Conservation (phyloP, 2,329 filamentous ascomycete genomes). For the Ambrosiella cleistominuta region DNA sequence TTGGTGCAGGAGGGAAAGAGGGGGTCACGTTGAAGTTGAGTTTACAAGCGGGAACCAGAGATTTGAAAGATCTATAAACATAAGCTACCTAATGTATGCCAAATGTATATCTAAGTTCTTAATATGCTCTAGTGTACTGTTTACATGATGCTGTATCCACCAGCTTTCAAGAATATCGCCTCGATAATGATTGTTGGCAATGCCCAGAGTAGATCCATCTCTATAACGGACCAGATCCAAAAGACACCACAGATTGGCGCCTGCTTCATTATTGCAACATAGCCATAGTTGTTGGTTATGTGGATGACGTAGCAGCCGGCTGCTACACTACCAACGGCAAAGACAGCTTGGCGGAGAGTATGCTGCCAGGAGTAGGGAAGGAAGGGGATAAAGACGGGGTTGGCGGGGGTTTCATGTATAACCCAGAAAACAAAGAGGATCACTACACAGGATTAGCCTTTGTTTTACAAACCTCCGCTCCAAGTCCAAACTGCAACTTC, state of each 20-base stretch:
- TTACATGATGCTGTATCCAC: slow-evolving; percentile 31
- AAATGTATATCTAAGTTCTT: background rate
- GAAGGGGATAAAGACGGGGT: slow-evolving; percentile 31
- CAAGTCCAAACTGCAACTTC: background rate
- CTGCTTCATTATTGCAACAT: slow-evolving; percentile 79
- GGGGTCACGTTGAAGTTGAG: background rate
- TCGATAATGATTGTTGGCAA: slow-evolving; percentile 33
- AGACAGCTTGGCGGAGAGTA: slow-evolving; percentile 39
- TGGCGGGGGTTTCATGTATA: slow-evolving; percentile 35
- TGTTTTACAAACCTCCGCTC: too few relatives aligned
- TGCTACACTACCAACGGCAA: slow-evolving; percentile 41
- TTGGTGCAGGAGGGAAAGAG: background rate
- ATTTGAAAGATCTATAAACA: background rate
- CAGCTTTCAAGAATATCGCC: slow-evolving; percentile 28
- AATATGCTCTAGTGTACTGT: background rate
- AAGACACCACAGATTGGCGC: slow-evolving; percentile 76
- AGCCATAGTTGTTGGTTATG: slow-evolving; percentile 62
- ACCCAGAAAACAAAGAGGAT: slow-evolving; percentile 38
- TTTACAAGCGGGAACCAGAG: background rate
- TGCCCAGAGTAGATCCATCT: slow-evolving; percentile 56
- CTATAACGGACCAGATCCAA: slow-evolving; percentile 86
- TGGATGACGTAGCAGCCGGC: slow-evolving; percentile 66
- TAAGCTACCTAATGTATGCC: background rate
- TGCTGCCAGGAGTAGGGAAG: slow-evolving; percentile 28
- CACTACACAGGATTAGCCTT: slow-evolving; percentile 22